phyloP scores from a whole-genome alignment of 768 basidiomycete genomes.

The Lentinula raphanica region DNA sequence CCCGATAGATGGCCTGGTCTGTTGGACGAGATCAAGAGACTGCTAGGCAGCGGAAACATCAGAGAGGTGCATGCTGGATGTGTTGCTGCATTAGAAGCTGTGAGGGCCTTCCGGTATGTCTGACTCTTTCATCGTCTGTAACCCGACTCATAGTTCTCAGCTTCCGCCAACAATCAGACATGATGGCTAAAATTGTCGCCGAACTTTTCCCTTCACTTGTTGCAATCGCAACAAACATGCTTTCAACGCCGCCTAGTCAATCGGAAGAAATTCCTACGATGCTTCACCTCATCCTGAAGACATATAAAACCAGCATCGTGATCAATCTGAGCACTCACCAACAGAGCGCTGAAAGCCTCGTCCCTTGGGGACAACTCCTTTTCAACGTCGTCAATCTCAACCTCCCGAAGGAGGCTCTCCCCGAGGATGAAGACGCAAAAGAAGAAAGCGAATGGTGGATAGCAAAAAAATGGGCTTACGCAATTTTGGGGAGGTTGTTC shows the following conservation, averaged over 20 bases:
- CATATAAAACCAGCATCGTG: slow-evolving; percentile 80
- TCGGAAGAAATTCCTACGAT: slow-evolving; percentile 75
- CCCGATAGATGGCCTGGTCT: slow-evolving; percentile 71
- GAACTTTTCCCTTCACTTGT: slow-evolving; percentile 73
- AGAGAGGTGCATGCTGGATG: slow-evolving; percentile 79
- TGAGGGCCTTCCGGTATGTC: slow-evolving; percentile 68
- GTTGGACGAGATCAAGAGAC: slow-evolving; percentile 57
- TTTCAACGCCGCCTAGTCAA: slow-evolving; percentile 55
- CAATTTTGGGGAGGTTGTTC: slow-evolving; percentile 74
- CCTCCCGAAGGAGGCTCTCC: slow-evolving; percentile 60
- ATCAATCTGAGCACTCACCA: slow-evolving; percentile 69
- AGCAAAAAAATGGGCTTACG: slow-evolving; percentile 90
- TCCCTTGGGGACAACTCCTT: slow-evolving; percentile 84
- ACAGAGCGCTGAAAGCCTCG: slow-evolving; percentile 66
- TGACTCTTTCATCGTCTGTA: neutral
- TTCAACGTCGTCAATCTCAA: slow-evolving; percentile 74
- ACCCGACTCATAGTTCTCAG: slow-evolving; percentile 28
- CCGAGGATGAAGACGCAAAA: slow-evolving; percentile 68
- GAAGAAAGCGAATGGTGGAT: slow-evolving; percentile 87
- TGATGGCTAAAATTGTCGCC: slow-evolving; percentile 52
- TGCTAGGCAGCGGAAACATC: slow-evolving; percentile 61
- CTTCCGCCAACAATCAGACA: slow-evolving; percentile 61
- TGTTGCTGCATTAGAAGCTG: slow-evolving; percentile 69
- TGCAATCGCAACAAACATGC: slow-evolving; percentile 64
- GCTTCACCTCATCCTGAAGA: slow-evolving; percentile 82